Evolutionary conservation across 1,139 yeast species (phyloP), one percentile per base, ranked within the genome.

Genomic region (Yarrowia galli): DNA sequence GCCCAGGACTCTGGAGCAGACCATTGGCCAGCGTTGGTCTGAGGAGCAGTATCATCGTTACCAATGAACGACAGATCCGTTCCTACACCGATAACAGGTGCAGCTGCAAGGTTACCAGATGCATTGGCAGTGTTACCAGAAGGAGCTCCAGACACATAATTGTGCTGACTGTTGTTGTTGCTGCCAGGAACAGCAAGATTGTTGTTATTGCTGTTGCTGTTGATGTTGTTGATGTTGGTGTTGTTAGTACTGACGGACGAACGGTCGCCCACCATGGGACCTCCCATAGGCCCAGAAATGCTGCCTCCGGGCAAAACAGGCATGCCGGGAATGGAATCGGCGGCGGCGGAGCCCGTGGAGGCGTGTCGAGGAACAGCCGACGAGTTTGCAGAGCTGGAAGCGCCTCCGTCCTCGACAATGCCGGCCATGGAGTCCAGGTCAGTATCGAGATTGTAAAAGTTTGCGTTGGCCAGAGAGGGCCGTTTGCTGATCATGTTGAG

Each of bases 391-490:
- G 60, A 53, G 20, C 28, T 51, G 18, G 58, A 13, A 18, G 42
- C 25, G 3, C 42, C 60, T 4, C 61, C 61, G 13, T 56, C 68
- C 40, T 73, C 82, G 25, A 86, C 79, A 64, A 86, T 85, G 13
- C 86, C 87, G 49, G 81, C 79, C 84, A 87, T 83, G 71, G 85
- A 86, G 67, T 79, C 79, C 56, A 83, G 74, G 69, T 84, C 83
- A 68, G 85, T 80, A 70, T 85, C 85, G 58, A 85, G 78, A 9
- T 69, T 68, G 65, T 69, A 71, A 16, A 61, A 46, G 66, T 48
- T 61, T 42, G 64, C 64, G n/a, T 58, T 58, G 32, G 64, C 64
- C 1, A 58, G 42, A 28, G 51, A 42, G 2, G 64, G 64, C 3
- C 64, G 64, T 16, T 58, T 58, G 51, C 51, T 43, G 64, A 58